phyloP scores from a whole-genome alignment of 2,329 filamentous ascomycete genomes.

The Botryotinia convoluta region DNA sequence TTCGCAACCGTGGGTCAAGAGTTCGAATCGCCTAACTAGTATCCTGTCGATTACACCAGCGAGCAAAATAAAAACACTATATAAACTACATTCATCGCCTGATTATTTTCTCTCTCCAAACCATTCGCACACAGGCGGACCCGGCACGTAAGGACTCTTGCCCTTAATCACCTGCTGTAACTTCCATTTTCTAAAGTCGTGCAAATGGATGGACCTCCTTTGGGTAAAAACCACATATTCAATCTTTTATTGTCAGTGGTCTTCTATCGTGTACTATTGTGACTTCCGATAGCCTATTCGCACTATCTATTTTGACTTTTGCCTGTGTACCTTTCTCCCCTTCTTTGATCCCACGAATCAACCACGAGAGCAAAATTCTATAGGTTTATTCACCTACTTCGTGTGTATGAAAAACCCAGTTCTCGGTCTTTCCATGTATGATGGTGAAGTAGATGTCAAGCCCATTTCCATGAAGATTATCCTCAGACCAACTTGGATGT shows the following conservation, averaged over 20 bases:
- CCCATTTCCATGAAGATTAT: too few relatives aligned
- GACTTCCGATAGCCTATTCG: neutral
- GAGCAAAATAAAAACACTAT: neutral
- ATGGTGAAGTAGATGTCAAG: neutral
- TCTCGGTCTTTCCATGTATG: neutral
- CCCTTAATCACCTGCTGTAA: neutral
- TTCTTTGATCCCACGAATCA: neutral
- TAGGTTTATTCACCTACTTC: too few relatives aligned
- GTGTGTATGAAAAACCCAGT: neutral
- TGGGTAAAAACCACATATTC: accelerated
- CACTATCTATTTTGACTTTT: neutral
- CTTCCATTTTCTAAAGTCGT: neutral
- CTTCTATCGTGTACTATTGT: neutral
- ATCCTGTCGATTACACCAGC: neutral
- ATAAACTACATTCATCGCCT: neutral
- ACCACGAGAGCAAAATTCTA: neutral
- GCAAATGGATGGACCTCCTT: neutral
- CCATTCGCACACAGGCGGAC: neutral
- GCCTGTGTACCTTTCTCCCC: too few relatives aligned
- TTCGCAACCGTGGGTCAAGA: neutral
- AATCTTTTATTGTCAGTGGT: neutral
- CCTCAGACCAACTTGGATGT: neutral
- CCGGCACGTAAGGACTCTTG: neutral
- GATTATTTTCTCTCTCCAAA: neutral
- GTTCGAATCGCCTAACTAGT: neutral